These are phyloP conservation scores for Calcarisporium arbuscula DNA, from an alignment of 2,329 filamentous ascomycete species.

Conservation along the genomic window DNA sequence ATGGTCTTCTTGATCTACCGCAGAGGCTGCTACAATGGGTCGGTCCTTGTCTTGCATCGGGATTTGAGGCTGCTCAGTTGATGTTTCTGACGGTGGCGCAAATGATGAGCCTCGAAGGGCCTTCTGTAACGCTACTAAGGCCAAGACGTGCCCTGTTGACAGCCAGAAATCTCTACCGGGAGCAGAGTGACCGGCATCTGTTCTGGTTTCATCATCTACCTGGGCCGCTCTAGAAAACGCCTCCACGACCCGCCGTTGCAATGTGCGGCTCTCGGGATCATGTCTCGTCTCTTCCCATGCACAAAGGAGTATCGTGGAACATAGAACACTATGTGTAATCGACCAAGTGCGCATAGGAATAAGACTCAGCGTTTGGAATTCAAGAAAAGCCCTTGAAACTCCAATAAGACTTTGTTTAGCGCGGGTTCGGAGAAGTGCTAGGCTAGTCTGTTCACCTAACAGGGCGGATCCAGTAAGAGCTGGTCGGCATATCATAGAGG, in stretches of 20 bases:
- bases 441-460: not conserved
- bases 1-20: too few species aligned
- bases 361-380: constrained; percentile 4
- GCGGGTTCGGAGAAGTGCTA: not conserved
- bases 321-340: constrained; percentile 3
- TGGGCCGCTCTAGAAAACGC: constrained; percentile 6
- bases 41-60: too few species aligned
- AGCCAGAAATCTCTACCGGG: too few species aligned
- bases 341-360: constrained; percentile 8
- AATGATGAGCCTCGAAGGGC: constrained; percentile 2
- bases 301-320: constrained; percentile 6
- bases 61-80: too few species aligned
- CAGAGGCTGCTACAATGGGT: too few species aligned
- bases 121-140: constrained; percentile 5
- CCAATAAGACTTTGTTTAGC: constrained; percentile 7
- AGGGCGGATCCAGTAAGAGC: not conserved
- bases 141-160: constrained; percentile 4
- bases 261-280: constrained; percentile 5
- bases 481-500: constrained; percentile 3
- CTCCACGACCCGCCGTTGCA: constrained; percentile 6
- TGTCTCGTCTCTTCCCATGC: constrained; percentile 5
- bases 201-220: constrained; percentile 3
- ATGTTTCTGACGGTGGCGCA: too few species aligned
- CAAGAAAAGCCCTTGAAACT: constrained; percentile 3
- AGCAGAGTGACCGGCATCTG: constrained; percentile 2